A percentile compares a stretch with the other conserved stretches of the same genome.
Conservation (phyloP, 2,329 filamentous ascomycete genomes). For the Aureobasidium sp. region DNA sequence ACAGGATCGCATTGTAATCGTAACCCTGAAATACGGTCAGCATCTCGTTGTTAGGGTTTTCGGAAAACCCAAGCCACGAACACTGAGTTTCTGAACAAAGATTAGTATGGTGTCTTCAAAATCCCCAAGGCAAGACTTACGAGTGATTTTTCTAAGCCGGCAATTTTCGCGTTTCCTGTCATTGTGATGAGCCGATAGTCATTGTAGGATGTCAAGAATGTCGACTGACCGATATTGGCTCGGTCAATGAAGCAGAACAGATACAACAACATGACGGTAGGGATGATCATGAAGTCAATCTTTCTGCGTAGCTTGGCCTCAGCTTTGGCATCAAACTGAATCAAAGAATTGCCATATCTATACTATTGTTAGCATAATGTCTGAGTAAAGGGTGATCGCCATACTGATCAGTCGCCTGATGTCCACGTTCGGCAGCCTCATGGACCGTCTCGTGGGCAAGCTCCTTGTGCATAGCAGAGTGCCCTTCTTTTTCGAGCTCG, state of each 20-base stretch:
- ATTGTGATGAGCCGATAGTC: not conserved
- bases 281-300: constrained; percentile 59
- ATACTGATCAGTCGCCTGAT: constrained; percentile 44
- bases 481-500: not conserved
- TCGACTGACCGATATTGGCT: constrained; percentile 57
- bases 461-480: constrained; percentile 11
- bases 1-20: constrained; percentile 63
- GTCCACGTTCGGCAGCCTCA: constrained; percentile 39
- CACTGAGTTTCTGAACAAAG: constrained; percentile 16
- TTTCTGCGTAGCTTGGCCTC: constrained; percentile 55
- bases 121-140: not conserved
- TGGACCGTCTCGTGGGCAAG: constrained; percentile 22
- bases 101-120: not conserved
- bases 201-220: not conserved
- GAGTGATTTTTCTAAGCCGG: constrained; percentile 58
- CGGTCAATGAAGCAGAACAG: constrained; percentile 69
- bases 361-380: constrained; percentile 11
- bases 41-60: not conserved
- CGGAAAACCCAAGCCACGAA: not conserved
- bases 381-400: constrained; percentile 4
- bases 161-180: constrained; percentile 61
- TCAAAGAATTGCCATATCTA: constrained; percentile 45
- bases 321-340: constrained; percentile 50
- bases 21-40: constrained; percentile 37
- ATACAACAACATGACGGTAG: constrained; percentile 60